A percentile compares a stretch with the other conserved stretches of the same genome.
phyloP scores from a whole-genome alignment of 768 basidiomycete species.

The Coprinopsis strossmayeri region DNA sequence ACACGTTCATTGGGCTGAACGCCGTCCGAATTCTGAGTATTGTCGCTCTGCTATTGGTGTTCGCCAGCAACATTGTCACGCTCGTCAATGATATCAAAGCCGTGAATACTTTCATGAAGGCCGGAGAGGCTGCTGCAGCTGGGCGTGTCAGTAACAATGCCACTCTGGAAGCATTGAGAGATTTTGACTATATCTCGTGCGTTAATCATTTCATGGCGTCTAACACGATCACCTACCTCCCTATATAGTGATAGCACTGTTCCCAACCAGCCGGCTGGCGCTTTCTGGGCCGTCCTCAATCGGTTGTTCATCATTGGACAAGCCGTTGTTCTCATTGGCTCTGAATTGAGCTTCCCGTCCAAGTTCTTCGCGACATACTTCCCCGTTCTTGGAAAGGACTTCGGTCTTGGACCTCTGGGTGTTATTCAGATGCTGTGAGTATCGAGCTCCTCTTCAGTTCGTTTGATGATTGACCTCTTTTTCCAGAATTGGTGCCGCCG shows the following conservation, averaged over 20 bases:
- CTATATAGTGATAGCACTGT: slow-evolving; percentile 63
- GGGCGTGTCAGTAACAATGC: slow-evolving; percentile 24
- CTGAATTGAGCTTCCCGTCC: slow-evolving; percentile 78
- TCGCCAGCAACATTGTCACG: slow-evolving; percentile 71
- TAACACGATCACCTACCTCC: neutral
- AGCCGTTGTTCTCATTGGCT: slow-evolving; percentile 70
- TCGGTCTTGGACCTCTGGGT: slow-evolving; percentile 84
- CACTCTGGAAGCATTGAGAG: slow-evolving; percentile 24
- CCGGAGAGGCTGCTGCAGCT: slow-evolving; percentile 23
- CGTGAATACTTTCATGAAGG: slow-evolving; percentile 57
- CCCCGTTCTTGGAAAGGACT: slow-evolving; percentile 77
- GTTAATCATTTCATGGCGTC: slow-evolving; percentile 17
- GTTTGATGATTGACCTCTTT: too few relatives aligned
- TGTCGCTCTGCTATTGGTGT: slow-evolving; percentile 70
- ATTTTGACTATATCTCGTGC: slow-evolving; percentile 77
- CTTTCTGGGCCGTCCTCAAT: slow-evolving; percentile 89
- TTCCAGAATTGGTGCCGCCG: slow-evolving; percentile 61
- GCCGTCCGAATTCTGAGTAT: slow-evolving; percentile 73
- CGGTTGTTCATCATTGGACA: slow-evolving; percentile 84
- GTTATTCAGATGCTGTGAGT: slow-evolving; percentile 79
- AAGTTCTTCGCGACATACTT: slow-evolving; percentile 79
- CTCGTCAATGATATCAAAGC: slow-evolving; percentile 70
- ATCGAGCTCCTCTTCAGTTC: too few relatives aligned
- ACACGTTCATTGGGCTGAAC: slow-evolving; percentile 75
- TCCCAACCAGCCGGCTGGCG: slow-evolving; percentile 85